These are phyloP conservation scores for Tilletiopsis washingtonensis DNA, from an alignment of 1,284 basidiomycete genomes.

Conservation along the genomic window DNA sequence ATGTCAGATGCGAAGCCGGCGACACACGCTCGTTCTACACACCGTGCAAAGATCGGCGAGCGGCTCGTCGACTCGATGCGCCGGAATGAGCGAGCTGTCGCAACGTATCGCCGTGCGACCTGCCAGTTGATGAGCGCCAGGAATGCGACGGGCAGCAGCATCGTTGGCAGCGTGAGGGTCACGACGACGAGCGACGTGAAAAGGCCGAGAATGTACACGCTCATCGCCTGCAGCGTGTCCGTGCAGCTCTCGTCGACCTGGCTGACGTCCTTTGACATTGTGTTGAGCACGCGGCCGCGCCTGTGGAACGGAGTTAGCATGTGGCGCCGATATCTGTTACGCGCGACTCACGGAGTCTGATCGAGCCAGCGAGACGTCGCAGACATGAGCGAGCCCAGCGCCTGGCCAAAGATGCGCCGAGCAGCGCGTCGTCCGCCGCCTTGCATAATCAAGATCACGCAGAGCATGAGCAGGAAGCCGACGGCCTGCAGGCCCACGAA, in stretches of 20 bases:
- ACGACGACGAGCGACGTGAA: conserved; percentile 13
- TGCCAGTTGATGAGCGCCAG: conserved; percentile 45
- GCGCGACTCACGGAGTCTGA: conserved; percentile 27
- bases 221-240: conserved; percentile 12
- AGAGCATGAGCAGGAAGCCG: background rate
- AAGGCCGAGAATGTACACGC: conserved; percentile 3
- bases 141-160: background rate
- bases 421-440: conserved; percentile 12
- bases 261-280: conserved; percentile 26
- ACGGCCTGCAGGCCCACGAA: background rate
- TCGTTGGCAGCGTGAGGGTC: conserved; percentile 15
- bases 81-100: conserved; percentile 51
- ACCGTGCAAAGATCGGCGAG: conserved; percentile 47
- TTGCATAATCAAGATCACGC: background rate
- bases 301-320: conserved; percentile 53
- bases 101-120: conserved; percentile 50
- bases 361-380: conserved; percentile 32
- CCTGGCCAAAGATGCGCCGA: conserved; percentile 16
- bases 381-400: conserved; percentile 23
- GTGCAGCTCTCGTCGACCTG: conserved; percentile 13
- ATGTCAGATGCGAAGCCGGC: too few species aligned
- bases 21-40: too few species aligned
- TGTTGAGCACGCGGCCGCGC: conserved; percentile 53
- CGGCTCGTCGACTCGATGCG: conserved; percentile 40
- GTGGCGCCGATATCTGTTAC: too few species aligned